Evolutionary conservation across 2,329 filamentous ascomycete genomes (phyloP).

Genomic region (Fusarium gaditjirri): DNA sequence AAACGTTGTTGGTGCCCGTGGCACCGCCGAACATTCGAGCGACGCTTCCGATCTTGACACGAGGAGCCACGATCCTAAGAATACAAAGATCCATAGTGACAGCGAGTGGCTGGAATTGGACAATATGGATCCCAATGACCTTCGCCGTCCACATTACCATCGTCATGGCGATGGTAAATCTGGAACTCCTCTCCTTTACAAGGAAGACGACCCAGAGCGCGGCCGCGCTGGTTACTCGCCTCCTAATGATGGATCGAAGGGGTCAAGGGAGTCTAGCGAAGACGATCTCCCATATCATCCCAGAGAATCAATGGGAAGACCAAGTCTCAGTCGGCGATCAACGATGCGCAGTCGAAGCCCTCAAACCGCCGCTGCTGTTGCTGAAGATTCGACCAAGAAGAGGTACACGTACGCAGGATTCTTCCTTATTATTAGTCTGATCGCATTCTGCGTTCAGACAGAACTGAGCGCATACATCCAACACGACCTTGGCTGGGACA

Average conservation of each 20-base stretch:
- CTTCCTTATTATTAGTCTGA: slow-evolving; percentile 83
- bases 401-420: slow-evolving; percentile 89
- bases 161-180: slow-evolving; percentile 59
- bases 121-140: slow-evolving; percentile 55
- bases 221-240: slow-evolving; percentile 35
- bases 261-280: slow-evolving; percentile 35
- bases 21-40: slow-evolving; percentile 41
- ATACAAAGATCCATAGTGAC: slow-evolving; percentile 48
- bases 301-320: slow-evolving; percentile 41
- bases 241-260: slow-evolving; percentile 23
- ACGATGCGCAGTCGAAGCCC: slow-evolving; percentile 83
- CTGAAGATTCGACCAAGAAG: slow-evolving; percentile 66
- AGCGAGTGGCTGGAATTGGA: slow-evolving; percentile 38
- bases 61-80: slow-evolving; percentile 49
- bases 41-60: slow-evolving; percentile 45
- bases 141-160: slow-evolving; percentile 57
- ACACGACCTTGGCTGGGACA: slow-evolving; percentile 91
- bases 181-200: slow-evolving; percentile 54
- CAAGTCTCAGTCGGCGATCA: slow-evolving; percentile 59
- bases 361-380: slow-evolving; percentile 54
- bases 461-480: slow-evolving; percentile 97
- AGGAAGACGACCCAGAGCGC: slow-evolving; percentile 47
- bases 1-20: slow-evolving; percentile 42
- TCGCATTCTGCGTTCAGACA: slow-evolving; percentile 93
- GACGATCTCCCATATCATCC: slow-evolving; percentile 41